A percentile compares a stretch with the other conserved stretches of the same genome.
Evolutionary conservation across 1,284 basidiomycete species (phyloP).

Genomic region (Rhodotorula sp.): DNA sequence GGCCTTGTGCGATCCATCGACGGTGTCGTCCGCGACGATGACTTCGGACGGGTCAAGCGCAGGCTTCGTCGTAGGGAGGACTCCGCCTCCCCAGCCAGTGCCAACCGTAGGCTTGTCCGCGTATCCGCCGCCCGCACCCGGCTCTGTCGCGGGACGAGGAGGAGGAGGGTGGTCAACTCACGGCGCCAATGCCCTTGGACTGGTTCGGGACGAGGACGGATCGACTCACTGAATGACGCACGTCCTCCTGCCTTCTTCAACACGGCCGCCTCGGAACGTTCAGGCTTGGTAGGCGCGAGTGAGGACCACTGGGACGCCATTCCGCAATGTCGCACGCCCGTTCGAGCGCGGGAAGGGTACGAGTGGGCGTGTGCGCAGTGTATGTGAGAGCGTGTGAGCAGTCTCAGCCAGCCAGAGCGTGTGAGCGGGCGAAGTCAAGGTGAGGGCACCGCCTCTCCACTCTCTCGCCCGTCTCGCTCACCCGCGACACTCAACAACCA

Average conservation of each 20-base stretch:
- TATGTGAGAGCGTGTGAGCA: too few species aligned
- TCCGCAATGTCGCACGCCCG: too few species aligned
- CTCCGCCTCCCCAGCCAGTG: conserved; percentile 6
- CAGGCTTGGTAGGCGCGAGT: too few species aligned
- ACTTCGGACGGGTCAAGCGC: neutral
- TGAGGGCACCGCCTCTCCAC: neutral
- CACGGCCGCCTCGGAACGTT: neutral
- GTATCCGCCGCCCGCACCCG: neutral
- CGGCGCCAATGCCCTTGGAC: too few species aligned
- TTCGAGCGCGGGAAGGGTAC: too few species aligned
- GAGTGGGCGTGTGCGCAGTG: neutral
- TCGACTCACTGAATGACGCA: neutral
- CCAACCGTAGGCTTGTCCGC: neutral
- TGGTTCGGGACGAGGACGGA: too few species aligned
- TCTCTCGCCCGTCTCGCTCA: neutral
- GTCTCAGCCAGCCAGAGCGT: neutral
- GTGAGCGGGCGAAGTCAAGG: neutral
- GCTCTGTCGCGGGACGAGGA: neutral
- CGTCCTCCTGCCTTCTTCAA: neutral
- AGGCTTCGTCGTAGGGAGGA: neutral
- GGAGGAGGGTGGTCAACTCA: neutral
- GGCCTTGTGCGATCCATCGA: neutral
- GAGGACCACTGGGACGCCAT: too few species aligned
- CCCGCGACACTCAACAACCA: neutral
- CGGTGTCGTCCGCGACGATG: neutral